phyloP scores from a whole-genome alignment of 441 rosid species.

The Adansonia madagascariensis region DNA sequence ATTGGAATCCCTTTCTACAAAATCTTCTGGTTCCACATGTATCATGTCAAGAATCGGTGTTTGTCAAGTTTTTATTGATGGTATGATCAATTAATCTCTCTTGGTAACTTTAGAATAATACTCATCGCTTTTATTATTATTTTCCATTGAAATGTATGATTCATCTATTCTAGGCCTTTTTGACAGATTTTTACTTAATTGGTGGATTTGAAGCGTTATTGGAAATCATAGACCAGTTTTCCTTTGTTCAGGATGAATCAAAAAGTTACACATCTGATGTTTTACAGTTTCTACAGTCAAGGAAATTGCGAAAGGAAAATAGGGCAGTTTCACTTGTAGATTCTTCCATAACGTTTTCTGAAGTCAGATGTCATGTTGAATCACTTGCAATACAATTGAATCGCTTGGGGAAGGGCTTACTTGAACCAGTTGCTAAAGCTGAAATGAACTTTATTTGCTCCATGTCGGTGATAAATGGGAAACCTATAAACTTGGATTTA shows the following conservation, averaged over 20 bases:
- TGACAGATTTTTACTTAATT: conserved; percentile 59
- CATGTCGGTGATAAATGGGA: conserved; percentile 60
- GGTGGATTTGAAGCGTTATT: conserved; percentile 64
- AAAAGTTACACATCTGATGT: conserved; percentile 63
- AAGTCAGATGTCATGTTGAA: conserved; percentile 58
- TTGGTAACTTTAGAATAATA: conserved; percentile 21
- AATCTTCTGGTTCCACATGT: conserved; percentile 48
- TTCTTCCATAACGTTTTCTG: conserved; percentile 43
- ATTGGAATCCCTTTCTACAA: conserved; percentile 33
- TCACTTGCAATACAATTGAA: conserved; percentile 50
- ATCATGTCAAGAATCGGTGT: conserved; percentile 66
- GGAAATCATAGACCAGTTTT: conserved; percentile 66
- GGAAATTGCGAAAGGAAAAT: conserved; percentile 47
- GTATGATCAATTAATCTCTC: conserved; percentile 49
- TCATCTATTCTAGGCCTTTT: conserved; percentile 27
- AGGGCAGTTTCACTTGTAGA: conserved; percentile 40
- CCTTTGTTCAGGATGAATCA: conserved; percentile 59
- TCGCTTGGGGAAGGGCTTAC: conserved; percentile 40
- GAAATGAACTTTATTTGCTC: conserved; percentile 61
- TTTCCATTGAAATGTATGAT: conserved; percentile 10
- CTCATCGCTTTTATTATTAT: conserved; percentile 24
- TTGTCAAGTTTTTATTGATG: conserved; percentile 72
- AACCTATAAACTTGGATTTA: conserved; percentile 48
- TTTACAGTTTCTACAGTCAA: conserved; percentile 59
- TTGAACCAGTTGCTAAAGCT: conserved; percentile 62